Percentiles rank a stretch among this genome's conserved stretches.
Evolutionary conservation across 2,329 filamentous ascomycete genomes (phyloP).

Genomic region (Trichoderma gracile): DNA sequence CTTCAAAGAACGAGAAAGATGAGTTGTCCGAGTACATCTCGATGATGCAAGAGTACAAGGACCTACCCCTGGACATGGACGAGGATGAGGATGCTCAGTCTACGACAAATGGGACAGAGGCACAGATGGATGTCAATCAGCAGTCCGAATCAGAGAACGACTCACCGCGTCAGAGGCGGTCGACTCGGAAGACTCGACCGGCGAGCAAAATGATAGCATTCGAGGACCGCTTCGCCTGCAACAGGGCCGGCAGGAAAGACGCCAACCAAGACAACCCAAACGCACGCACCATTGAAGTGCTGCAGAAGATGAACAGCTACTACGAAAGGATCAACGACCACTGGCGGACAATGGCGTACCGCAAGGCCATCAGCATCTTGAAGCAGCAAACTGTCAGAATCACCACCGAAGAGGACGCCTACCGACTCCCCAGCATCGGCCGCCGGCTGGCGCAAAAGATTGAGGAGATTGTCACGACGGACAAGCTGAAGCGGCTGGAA

Average conservation of each 20-base stretch:
- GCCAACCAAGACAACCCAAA: constrained; percentile 65
- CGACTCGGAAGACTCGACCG: constrained; percentile 27
- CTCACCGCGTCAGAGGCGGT: constrained; percentile 27
- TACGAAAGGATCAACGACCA: constrained; percentile 74
- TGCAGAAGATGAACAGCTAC: constrained; percentile 77
- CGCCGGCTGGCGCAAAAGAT: constrained; percentile 77
- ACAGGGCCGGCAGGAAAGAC: constrained; percentile 51
- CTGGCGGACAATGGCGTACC: constrained; percentile 75
- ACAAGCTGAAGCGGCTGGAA: constrained; percentile 70
- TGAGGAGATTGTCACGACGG: constrained; percentile 80
- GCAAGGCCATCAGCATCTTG: constrained; percentile 73
- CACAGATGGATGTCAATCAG: constrained; percentile 19
- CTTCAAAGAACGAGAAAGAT: constrained; percentile 41
- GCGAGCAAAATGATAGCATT: constrained; percentile 38
- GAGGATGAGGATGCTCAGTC: constrained; percentile 47
- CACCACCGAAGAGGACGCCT: constrained; percentile 68
- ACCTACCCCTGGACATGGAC: constrained; percentile 57
- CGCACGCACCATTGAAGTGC: constrained; percentile 68
- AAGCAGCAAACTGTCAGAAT: constrained; percentile 65
- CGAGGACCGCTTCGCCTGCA: constrained; percentile 57
- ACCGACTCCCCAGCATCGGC: constrained; percentile 68
- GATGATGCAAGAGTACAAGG: constrained; percentile 59
- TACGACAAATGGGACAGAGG: constrained; percentile 26
- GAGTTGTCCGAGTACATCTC: constrained; percentile 65
- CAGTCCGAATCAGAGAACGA: constrained; percentile 31